Base-by-base conservation (phyloP, 257 asterid genomes). In the Solanum sparsipilum region DNA sequence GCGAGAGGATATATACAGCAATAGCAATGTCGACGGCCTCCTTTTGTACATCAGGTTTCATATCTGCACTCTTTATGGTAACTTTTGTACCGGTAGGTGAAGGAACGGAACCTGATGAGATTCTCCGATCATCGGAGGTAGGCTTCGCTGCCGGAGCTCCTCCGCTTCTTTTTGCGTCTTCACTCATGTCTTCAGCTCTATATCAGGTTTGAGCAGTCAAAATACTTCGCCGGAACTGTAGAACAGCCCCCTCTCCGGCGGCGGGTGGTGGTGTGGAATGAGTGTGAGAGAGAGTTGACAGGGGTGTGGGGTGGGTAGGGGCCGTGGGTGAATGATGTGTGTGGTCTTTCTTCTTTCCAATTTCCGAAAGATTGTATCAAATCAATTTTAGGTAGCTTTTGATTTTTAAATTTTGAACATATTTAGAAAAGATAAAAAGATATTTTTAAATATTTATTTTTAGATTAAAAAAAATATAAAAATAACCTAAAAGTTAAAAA, bases 1-100 rank as follows among this genome's bases (percentile, higher is more conserved):
- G 89, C 38, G 87, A n/a, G 84, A 84, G 91, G 79, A 86, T 81
- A 84, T 83, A 88, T 94, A 97, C 99, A 86, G 94, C 92, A 84
- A 97, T 91, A 90, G 99, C 99, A 89, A 96, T 92, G 88, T 96
- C 98, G 88, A 97, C 86, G 23, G 99, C 99, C 87, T 96, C 98
- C 89, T 96, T 96, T 95, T 97, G 99, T 85, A 97, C 87, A 85
- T 97, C 99, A 44, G 94, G 96, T 88, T 95, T 96, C 99, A 97
- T 97, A 88, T 97, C 99, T 2, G 99, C 98, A 89, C 98, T 97
- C 91, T 97, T 97, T 63, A 97, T 95, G 88, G 91, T 87, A 83
- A 93, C 94, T 87, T 97, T 97, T 91, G 94, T 93, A 29, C 92
- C 94, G 56, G 93, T 34, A 38, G 90, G 83, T 31, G 86, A 41